Base-by-base conservation (phyloP, 345 rosid species). In the Brassica rapa region DNA sequence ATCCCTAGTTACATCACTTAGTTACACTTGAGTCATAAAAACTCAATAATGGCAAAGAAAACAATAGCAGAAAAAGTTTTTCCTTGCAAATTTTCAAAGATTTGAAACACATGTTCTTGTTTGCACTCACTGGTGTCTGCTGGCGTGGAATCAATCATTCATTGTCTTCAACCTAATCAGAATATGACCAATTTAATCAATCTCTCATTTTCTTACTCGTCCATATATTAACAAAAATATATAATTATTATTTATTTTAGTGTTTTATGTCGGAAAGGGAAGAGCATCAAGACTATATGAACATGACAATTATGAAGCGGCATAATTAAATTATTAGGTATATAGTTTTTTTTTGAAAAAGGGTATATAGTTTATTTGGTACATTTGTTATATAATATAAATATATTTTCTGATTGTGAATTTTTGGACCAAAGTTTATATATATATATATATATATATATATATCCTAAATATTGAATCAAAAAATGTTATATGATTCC, bases 71-170 rank as follows among this genome's bases (percentile, higher is more conserved):
- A 59, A 53, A 70, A 10, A 37, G 1, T 49, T 68, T 43, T 15
- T 16, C 32, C 21, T 25, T 15, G 1, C 1, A 8, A 39, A 5
- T 65, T 29, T 76, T 66, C 62, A 72, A 78, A 62, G 65, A n/a
- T 55, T 53, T 68, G 75, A 68, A 49, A 25, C 5, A 69, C 32
- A 53, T 80, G 66, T 37, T 25, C 68, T 80, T 68, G 71, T 63
- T 80, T 74, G 82, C 66, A 74, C 79, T 63, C 65, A 53, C 66
- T 61, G 55, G 62, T 70, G 67, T 70, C 67, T 74, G 55, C 75
- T 80, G 55, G 60, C 79, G 79, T 80, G 83, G 83, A 80, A 64
- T 75, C 79, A 74, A 55, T 70, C 39, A 37, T 51, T 21, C 16
- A 70, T 70, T 57, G 76, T 69, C 75, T 37, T 62, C 76, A 37